These are phyloP conservation scores for Sporisorium graminicola DNA, from an alignment of 1,284 basidiomycete genomes.

Conservation along the genomic window DNA sequence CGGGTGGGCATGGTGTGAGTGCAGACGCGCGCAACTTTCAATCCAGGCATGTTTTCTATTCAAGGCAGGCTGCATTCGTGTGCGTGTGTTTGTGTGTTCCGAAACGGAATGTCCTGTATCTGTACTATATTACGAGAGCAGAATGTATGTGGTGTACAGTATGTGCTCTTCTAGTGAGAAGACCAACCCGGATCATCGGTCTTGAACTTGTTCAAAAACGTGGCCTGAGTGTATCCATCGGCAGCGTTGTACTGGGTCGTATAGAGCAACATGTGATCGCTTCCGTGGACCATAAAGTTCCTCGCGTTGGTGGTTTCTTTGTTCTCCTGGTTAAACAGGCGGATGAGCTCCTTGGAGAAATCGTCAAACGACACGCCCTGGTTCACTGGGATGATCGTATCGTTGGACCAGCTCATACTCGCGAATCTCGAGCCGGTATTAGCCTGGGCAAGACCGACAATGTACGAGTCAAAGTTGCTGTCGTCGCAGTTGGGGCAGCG, in stretches of 20 bases:
- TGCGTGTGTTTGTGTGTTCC: too few species aligned
- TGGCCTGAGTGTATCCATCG: slow-evolving; percentile 24
- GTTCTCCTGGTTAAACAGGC: slow-evolving; percentile 25
- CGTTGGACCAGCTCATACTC: slow-evolving; percentile 30
- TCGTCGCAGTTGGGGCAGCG: slow-evolving; percentile 38
- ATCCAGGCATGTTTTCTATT: neutral
- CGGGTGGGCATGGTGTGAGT: slow-evolving; percentile 20
- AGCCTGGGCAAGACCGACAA: slow-evolving; percentile 33
- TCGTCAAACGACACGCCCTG: slow-evolving; percentile 20
- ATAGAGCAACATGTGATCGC: slow-evolving; percentile 21
- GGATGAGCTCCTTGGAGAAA: slow-evolving; percentile 12
- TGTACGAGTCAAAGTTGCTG: slow-evolving; percentile 33
- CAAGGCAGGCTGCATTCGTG: too few species aligned
- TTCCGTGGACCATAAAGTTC: slow-evolving; percentile 26
- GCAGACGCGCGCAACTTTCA: neutral
- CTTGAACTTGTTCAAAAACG: slow-evolving; percentile 40
- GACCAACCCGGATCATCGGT: slow-evolving; percentile 29
- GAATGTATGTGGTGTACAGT: neutral
- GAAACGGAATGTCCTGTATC: neutral
- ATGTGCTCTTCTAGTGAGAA: slow-evolving; percentile 16
- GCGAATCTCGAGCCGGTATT: slow-evolving; percentile 30
- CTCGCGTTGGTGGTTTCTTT: slow-evolving; percentile 21
- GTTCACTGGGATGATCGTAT: slow-evolving; percentile 30
- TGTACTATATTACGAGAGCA: neutral
- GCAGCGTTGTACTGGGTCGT: slow-evolving; percentile 27